These are phyloP conservation scores for Lentinus polychrous DNA, from an alignment of 1,284 basidiomycete genomes.

Conservation along the genomic window DNA sequence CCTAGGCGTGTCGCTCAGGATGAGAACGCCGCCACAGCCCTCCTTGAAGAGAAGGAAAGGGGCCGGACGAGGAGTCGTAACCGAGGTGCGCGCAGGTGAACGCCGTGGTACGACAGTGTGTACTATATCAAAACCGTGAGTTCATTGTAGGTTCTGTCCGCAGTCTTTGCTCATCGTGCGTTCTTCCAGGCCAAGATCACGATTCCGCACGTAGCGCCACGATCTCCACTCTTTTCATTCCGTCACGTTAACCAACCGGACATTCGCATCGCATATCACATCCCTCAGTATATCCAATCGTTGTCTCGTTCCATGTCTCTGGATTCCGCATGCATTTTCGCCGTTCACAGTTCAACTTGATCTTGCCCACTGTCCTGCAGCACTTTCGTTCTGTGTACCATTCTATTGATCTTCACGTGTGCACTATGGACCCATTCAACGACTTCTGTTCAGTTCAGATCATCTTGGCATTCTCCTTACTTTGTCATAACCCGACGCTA, in stretches of 20 bases:
- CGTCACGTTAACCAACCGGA: neutral
- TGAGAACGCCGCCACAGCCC: conserved; percentile 9
- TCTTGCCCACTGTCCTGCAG: neutral
- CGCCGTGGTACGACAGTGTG: neutral
- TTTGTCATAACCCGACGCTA: no score
- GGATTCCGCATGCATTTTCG: conserved; percentile 1
- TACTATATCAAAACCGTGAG: conserved; percentile 1
- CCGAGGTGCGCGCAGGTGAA: neutral
- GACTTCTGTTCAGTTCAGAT: no score
- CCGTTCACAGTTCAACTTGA: neutral
- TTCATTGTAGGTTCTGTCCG: neutral
- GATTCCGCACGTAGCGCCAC: neutral
- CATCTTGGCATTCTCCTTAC: no score
- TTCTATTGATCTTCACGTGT: neutral
- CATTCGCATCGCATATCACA: neutral
- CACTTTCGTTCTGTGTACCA: neutral
- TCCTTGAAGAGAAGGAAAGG: conserved; percentile 11
- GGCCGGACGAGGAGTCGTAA: conserved; percentile 13
- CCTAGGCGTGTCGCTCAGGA: conserved; percentile 8
- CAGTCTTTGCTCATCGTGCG: neutral
- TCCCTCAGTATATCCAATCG: neutral
- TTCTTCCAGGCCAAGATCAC: neutral
- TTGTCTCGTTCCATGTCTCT: neutral
- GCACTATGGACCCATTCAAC: no score
- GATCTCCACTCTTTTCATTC: neutral